Base-by-base conservation (phyloP, 805 yeast species). In the Kodamaea sagamina region DNA sequence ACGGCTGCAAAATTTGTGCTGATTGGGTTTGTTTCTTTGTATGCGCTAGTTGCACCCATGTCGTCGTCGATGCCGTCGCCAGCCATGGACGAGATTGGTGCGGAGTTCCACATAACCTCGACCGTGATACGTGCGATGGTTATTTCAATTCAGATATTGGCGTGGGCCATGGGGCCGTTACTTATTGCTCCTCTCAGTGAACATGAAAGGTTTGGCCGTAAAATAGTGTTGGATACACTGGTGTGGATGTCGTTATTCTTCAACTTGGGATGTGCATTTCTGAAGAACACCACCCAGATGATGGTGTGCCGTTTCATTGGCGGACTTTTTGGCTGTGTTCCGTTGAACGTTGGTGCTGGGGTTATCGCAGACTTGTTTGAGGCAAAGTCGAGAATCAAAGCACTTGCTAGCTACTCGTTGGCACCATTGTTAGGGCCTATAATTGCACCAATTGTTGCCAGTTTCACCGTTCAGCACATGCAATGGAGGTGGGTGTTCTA, bases 371-470 rank as follows among this genome's bases (percentile, higher is more conserved):
- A 84, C 54, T 54, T 83, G 47, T 83, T 72, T 68, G 67, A 67
- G 40, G 77, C 75, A 46, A 57, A 66, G 36, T 69, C 75, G 25
- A 69, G 88, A 40, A 78, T 76, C 39, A 56, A 65, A 27, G 84
- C 85, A 1, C 64, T 82, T 67, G 78, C 84, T 1, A 61, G 77
- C 6, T 82, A 75, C 55, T 73, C 86, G 0, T 65, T 83, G 12
- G 73, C 82, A 2, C 87, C 88, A 2, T 76, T 82, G 43, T 55
- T 82, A 32, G 93, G 92, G 0, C 92, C 93, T 1, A 74, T 83
- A 1, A 53, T 82, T 16, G 81, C 84, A 1, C 85, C 86, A 0
- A 67, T 81, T 2, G 67, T 82, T 10, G 59, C 83, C 3, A 84
- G 86, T 1, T 83, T 72, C 52, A 65, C 80, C 17, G 80, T 77